Percentiles rank a stretch among this genome's conserved stretches.
Conservation (phyloP, 2,329 filamentous ascomycete species). For the Botryotinia calthae region DNA sequence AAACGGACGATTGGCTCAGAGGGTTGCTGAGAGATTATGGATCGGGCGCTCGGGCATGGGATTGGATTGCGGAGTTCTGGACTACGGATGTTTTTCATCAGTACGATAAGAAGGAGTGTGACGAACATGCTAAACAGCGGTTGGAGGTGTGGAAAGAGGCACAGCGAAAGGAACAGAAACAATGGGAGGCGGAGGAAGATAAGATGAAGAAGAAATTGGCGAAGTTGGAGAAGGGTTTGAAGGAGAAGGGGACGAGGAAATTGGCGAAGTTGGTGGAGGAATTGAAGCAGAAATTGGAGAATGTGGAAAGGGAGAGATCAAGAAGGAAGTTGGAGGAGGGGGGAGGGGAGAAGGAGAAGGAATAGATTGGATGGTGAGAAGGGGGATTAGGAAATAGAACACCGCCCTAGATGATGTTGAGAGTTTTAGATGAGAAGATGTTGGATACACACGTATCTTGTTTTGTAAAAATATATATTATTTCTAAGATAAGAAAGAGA, state of each 20-base stretch:
- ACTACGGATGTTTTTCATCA: conserved; percentile 15
- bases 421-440: background rate
- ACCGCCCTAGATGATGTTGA: background rate
- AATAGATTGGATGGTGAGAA: background rate
- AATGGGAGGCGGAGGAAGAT: background rate
- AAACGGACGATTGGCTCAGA: background rate
- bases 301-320: too few relatives aligned
- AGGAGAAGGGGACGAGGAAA: background rate
- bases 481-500: background rate
- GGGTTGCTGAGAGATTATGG: background rate
- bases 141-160: background rate
- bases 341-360: background rate
- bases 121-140: background rate
- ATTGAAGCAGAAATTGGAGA: background rate
- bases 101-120: background rate
- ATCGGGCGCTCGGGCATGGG: background rate
- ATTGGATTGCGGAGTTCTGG: conserved; percentile 18
- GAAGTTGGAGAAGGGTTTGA: background rate
- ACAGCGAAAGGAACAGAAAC: background rate
- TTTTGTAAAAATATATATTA: background rate
- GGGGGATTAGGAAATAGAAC: background rate
- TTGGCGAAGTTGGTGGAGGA: background rate
- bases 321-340: background rate
- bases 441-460: background rate
- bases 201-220: background rate